Conservation (phyloP, 2,329 filamentous ascomycete species). For the Cordyceps sp. region DNA sequence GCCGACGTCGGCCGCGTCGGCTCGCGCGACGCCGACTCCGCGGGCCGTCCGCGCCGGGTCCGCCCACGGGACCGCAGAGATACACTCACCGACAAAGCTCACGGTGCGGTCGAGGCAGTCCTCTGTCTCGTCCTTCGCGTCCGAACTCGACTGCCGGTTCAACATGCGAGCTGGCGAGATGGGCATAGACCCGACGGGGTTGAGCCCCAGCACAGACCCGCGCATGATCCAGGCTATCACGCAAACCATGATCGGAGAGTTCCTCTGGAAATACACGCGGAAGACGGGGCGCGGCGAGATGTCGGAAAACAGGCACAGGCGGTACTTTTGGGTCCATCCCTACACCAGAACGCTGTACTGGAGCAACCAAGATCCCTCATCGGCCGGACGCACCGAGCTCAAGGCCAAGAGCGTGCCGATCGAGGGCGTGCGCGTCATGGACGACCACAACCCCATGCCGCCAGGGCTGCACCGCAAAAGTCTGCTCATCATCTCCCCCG, state of each 20-base stretch:
- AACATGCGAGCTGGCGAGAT: constrained; percentile 48
- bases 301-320: constrained; percentile 76
- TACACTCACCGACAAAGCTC: constrained; percentile 30
- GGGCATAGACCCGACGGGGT: constrained; percentile 35
- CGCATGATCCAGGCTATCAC: constrained; percentile 99
- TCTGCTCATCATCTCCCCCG: constrained; percentile 75
- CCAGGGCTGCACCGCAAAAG: constrained; percentile 92
- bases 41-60: constrained; percentile 27
- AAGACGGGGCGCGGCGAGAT: constrained; percentile 80
- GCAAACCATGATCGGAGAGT: constrained; percentile 98
- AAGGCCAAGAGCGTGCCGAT: constrained; percentile 82
- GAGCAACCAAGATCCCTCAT: constrained; percentile 78
- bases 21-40: constrained; percentile 42
- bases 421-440: constrained; percentile 79
- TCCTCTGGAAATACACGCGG: constrained; percentile 96
- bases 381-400: constrained; percentile 59
- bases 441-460: constrained; percentile 88
- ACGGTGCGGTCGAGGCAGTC: constrained; percentile 35
- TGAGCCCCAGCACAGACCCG: constrained; percentile 67
- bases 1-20: constrained; percentile 26
- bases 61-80: constrained; percentile 27
- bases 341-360: constrained; percentile 95
- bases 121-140: constrained; percentile 88
- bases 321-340: constrained; percentile 98
- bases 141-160: constrained; percentile 83